phyloP scores from a whole-genome alignment of 768 basidiomycete genomes.

The Lactifluus hygrophoroides region DNA sequence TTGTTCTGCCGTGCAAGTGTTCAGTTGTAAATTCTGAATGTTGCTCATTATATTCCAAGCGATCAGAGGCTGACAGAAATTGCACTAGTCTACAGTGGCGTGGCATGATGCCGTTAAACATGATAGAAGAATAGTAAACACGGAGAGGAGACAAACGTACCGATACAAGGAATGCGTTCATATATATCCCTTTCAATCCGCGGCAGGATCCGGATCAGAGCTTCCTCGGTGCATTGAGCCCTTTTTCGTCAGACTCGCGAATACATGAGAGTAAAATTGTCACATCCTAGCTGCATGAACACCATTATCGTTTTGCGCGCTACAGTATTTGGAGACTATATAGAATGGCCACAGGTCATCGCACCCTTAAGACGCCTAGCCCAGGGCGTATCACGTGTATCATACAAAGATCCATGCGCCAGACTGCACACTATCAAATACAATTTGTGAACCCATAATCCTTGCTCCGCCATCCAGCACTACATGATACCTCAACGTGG shows the following conservation, averaged over 20 bases:
- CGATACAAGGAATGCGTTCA: not conserved
- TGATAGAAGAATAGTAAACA: not conserved
- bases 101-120: not conserved
- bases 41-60: not conserved
- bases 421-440: not conserved
- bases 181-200: not conserved
- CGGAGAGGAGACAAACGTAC: not conserved
- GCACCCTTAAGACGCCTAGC: no score
- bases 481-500: not conserved
- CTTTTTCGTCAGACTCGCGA: no score
- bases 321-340: no score
- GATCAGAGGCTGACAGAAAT: no score
- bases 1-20: no score
- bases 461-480: slow-evolving; percentile 2
- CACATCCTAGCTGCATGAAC: no score
- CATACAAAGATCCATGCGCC: slow-evolving; percentile 7
- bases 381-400: no score
- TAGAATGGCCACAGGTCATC: no score
- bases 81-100: not conserved
- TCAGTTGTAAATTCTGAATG: not conserved
- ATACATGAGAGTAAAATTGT: no score
- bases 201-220: not conserved
- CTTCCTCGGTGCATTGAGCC: not conserved
- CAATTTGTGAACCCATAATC: not conserved
- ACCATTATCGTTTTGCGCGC: no score